phyloP scores from a whole-genome alignment of 306 rosid species.

The Styphnolobium japonicum region DNA sequence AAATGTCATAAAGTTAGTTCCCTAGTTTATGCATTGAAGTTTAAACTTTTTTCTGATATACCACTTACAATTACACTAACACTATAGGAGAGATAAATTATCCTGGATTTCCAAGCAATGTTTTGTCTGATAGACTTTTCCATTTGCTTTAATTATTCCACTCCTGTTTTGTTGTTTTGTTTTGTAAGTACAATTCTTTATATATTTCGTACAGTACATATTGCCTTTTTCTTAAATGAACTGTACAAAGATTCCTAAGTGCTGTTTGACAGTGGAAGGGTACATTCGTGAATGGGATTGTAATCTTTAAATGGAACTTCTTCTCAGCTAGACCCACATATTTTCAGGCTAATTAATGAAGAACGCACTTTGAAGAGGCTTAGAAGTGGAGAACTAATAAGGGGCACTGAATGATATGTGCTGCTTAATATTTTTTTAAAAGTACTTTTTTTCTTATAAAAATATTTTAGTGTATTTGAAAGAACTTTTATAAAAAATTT shows the following conservation, averaged over 20 bases:
- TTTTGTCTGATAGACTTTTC: conserved; percentile 21
- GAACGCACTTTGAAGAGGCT: background rate
- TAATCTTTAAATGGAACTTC: background rate
- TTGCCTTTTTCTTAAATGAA: background rate
- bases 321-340: background rate
- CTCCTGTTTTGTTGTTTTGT: background rate
- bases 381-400: background rate
- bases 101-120: conserved; percentile 31
- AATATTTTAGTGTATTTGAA: no score
- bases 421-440: no score
- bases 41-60: background rate
- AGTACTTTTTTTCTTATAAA: no score
- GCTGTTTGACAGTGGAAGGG: background rate
- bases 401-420: background rate
- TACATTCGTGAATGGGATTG: background rate
- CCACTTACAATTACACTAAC: background rate
- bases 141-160: conserved; percentile 12
- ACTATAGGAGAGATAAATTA: background rate
- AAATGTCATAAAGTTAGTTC: background rate
- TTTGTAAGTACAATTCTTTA: background rate
- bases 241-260: background rate
- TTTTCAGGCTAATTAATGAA: background rate
- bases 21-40: background rate
- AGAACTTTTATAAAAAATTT: no score
- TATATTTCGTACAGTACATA: background rate